Evolutionary conservation across 805 yeast species (phyloP).

Genomic region (Zygosaccharomyces gambellarensis): DNA sequence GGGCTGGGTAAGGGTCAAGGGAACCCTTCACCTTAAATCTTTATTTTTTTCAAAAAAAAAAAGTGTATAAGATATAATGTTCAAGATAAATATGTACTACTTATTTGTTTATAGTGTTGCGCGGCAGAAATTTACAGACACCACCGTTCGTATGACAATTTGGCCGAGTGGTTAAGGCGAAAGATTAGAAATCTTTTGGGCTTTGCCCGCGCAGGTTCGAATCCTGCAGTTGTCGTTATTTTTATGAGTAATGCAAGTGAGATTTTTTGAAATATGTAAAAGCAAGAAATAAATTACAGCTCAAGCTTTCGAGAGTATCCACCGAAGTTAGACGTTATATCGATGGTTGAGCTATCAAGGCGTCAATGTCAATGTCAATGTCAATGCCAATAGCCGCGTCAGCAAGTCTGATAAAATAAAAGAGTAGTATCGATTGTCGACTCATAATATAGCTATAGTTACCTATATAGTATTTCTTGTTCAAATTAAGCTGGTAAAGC

Average conservation of each 20-base stretch:
- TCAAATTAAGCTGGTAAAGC: constrained; percentile 23
- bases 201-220: constrained; percentile 63
- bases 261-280: not conserved
- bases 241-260: constrained; percentile 15
- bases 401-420: not conserved
- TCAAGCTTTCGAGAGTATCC: no score
- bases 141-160: constrained; percentile 41
- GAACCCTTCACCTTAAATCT: not conserved
- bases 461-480: not conserved
- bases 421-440: not conserved
- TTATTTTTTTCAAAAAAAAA: not conserved
- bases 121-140: no score
- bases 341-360: not conserved
- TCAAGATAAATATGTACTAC: not conserved
- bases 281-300: no score
- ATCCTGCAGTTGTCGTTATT: constrained; percentile 65
- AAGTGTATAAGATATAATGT: not conserved
- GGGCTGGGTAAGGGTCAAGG: not conserved
- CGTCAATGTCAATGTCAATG: not conserved
- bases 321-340: no score
- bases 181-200: constrained; percentile 58
- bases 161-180: constrained; percentile 69
- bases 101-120: not conserved
- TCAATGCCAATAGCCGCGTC: not conserved
- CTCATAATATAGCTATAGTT: not conserved